Evolutionary conservation across 257 asterid genomes (phyloP), one percentile per base, ranked within the genome.

Genomic region (Echites panduratus): DNA sequence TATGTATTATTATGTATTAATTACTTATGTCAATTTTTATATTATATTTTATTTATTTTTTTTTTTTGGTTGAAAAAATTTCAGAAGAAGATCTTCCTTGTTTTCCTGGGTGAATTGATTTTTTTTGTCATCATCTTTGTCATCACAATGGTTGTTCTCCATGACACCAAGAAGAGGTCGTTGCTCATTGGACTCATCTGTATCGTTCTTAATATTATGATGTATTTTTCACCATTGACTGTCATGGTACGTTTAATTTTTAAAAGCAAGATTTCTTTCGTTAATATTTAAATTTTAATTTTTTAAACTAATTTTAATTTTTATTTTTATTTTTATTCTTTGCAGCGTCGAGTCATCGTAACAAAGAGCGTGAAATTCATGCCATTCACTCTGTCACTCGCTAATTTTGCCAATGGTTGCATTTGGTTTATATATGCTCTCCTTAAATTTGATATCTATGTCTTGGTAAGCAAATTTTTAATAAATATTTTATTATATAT

Each of bases 301-400:
- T n/a, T n/a, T n/a, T n/a, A n/a, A n/a, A n/a, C n/a, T n/a, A n/a
- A n/a, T n/a, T n/a, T n/a, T n/a, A n/a, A n/a, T n/a, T n/a, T n/a
- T n/a, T n/a, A n/a, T n/a, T n/a, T n/a, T n/a, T n/a, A n/a, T n/a
- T n/a, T n/a, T n/a, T n/a, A n/a, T 45, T 27, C 9, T 17, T 17
- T 38, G 48, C 85, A 92, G 97, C 53, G 56, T n/a, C 84, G 82
- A 54, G 97, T 93, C 19, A 89, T 93, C 74, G 63, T 7, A 70
- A 87, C 96, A 6, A 90, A 93, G 85, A 93, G 98, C 65, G 98
- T 90, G 24, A 86, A 87, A 76, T 93, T 54, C 86, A 87, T 90
- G 98, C 97, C 98, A 0, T 84, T 93, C 75, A 74, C 32, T 12
- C 79, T 93, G 0, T 87, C 97, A 49, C 79, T 90, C 0, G 88